Evolutionary conservation across 305 asterid species (phyloP), one percentile per base, ranked within the genome.

Genomic region (Fraxinus xanthoxyloides): DNA sequence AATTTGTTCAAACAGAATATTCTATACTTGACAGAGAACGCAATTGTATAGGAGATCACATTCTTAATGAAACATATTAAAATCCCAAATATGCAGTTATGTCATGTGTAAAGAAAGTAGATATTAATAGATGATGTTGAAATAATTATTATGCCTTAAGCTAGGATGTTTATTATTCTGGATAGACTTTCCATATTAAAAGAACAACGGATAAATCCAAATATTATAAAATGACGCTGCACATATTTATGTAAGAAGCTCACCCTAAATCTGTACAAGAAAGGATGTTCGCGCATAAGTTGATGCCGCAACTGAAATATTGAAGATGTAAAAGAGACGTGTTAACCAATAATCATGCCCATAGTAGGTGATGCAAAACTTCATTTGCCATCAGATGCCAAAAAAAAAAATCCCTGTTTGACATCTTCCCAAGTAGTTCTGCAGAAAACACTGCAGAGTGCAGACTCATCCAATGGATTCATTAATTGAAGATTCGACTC

Each of bases 201-300:
- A 73, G 46, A 28, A 43, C n/a, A 80, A 32, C 10, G 7, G 28
- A 34, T 21, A 80, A 10, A 59, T 32, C 40, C 23, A 75, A 80
- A 24, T 23, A n/a, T 32, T 4, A 63, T 7, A 5, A 17, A 34
- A 23, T 28, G 30, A n/a, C 7, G 59, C 19, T 0, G 23, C 15
- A 67, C 36, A 72, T 9, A 38, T 31, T 30, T 15, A 48, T 15
- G 56, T 46, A 46, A 46, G 59, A 48, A 48, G 59, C 59, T 48
- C 59, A 48, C 59, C 59, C 19, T 48, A 72, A 85, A 84, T 85
- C 76, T 82, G 86, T 81, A 85, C 77, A 83, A 19, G 79, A 87
- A 70, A 46, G 90, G 88, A 8, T 80, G 90, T 40, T 73, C 84
- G 72, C 76, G 82, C 72, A 85, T 54, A 40, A 79, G 84, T 15